These are phyloP conservation scores for Teratosphaeria gauchensis DNA, from an alignment of 2,329 filamentous ascomycete genomes.

Conservation along the genomic window DNA sequence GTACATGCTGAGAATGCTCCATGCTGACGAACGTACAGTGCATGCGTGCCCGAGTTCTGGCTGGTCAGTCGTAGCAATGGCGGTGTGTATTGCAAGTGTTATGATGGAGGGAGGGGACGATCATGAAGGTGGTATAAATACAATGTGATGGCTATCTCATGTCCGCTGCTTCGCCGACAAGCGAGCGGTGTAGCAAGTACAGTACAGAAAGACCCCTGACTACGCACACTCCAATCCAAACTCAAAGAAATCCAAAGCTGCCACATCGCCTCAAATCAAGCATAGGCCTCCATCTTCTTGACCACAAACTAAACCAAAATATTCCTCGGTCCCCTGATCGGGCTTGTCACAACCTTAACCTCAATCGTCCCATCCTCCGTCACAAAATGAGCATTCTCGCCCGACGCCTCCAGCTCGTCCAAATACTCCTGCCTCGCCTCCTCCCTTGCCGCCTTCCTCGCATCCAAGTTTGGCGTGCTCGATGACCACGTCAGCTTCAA, in stretches of 20 bases:
- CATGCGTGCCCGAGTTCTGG: too few relatives aligned
- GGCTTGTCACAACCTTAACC: conserved; percentile 6
- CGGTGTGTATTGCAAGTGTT: too few relatives aligned
- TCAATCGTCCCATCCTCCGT: conserved; percentile 1
- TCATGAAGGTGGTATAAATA: too few relatives aligned
- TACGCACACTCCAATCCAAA: neutral
- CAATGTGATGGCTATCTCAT: neutral
- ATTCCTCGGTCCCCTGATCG: conserved; percentile 8
- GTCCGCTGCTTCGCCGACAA: neutral
- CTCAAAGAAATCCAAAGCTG: neutral
- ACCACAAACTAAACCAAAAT: neutral
- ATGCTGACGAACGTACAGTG: too few relatives aligned
- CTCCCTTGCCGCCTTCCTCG: neutral
- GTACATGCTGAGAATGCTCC: too few relatives aligned
- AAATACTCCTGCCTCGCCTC: neutral
- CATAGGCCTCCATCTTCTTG: neutral
- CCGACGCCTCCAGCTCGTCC: conserved; percentile 2
- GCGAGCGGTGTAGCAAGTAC: neutral
- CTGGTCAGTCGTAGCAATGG: too few relatives aligned
- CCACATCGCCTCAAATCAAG: neutral
- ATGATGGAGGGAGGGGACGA: too few relatives aligned
- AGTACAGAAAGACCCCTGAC: neutral
- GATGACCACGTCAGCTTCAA: conserved; percentile 2
- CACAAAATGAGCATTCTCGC: conserved; percentile 1
- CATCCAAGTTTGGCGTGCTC: conserved; percentile 1